Base-by-base conservation (phyloP, 108 stramenopile species). In the Conticribra guillardii region DNA sequence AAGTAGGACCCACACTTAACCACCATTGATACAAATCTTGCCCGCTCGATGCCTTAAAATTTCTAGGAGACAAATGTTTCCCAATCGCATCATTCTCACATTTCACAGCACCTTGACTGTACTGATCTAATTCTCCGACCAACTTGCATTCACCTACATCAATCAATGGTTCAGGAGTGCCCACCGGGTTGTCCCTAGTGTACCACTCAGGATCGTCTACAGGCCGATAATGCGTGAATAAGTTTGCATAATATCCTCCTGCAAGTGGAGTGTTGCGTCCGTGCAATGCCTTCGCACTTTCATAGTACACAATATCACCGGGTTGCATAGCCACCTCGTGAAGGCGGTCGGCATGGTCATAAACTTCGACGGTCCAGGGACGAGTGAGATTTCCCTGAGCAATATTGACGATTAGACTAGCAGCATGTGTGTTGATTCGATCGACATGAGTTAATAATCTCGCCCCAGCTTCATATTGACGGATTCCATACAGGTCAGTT, bases 141-240 rank as follows among this genome's bases (percentile, higher is more conserved):
- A 89, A 60, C 47, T 73, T 54, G 46, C 88, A 89, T 71, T 80
- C 76, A 48, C 84, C 76, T 0, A 85, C 84, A 53, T 82, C 85
- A 51, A 85, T 55, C 21, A 86, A 60, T 47, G 89, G 84, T 61
- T 85, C 78, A 0, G 89, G 89, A 47, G 84, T 83, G 4, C 83
- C 88, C 53, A 80, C 74, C 23, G 84, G 75, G 65, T 88, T 91
- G 7, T 80, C 77, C 60, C 85, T 80, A 26, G 48, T 48, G 68
- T 74, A 83, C 87, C 87, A 87, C 8, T 74, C 19, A 9, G 78
- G 79, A 67, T 91, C 85, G 16, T 60, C 84, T 29, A 73, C 72
- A 4, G 96, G 96, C 0, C 92, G 86, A 70, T 95, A 97, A 62
- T 97, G 97, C 14, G 94, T 91, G 73, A 97, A 97, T 1, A 97